Base-by-base conservation (phyloP, 768 basidiomycete genomes). In the Rhodotorula kratochvilovae region DNA sequence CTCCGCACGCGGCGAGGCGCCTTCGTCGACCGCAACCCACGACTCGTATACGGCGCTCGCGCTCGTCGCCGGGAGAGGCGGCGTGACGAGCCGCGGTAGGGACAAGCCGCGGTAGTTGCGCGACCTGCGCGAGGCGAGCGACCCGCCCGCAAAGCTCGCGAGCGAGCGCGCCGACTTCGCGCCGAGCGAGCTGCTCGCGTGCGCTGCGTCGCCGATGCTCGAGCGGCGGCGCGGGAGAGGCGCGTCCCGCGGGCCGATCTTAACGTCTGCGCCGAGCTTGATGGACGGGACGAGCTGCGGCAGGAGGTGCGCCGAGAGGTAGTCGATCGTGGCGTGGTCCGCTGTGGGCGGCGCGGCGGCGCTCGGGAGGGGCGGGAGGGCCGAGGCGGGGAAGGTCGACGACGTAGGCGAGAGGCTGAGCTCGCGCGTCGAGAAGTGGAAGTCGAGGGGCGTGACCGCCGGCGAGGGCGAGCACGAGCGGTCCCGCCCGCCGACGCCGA, bases 271-370 rank as follows among this genome's bases (percentile, higher is more conserved):
- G 5, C 67, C 60, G 63, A 72, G 46, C 31, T 58, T 61, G 39
- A 66, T 42, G 5, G 67, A 54, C 25, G 73, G 73, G 50, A 71
- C 66, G 45, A 74, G 73, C 3, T 42, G 39, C 5, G 73, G 73
- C 8, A 74, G 55, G 39, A 74, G 3, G 31, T 68, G 66, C 7
- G 73, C 46, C 21, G 69, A 66, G 60, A 74, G 69, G 55, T 42
- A 68, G 53, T 74, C 73, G 69, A 68, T 71, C n/a, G 39, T 8
- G 36, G n/a, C n/a, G 39, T 61, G 43, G 54, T 55, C 35, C n/a
- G 39, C 33, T 1, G 2, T 35, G 31, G 23, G 61, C 10, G 29
- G 50, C 7, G 0, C 51, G 35, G 27, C 31, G 1, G 5, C 15
- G 29, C 5, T 23, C 12, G 33, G 33, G 5, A 12, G 15, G 12